Evolutionary conservation across 192 early-diverging fungal species (phyloP), one percentile per base, ranked within the genome.

Genomic region (Chytriomyces confervae): DNA sequence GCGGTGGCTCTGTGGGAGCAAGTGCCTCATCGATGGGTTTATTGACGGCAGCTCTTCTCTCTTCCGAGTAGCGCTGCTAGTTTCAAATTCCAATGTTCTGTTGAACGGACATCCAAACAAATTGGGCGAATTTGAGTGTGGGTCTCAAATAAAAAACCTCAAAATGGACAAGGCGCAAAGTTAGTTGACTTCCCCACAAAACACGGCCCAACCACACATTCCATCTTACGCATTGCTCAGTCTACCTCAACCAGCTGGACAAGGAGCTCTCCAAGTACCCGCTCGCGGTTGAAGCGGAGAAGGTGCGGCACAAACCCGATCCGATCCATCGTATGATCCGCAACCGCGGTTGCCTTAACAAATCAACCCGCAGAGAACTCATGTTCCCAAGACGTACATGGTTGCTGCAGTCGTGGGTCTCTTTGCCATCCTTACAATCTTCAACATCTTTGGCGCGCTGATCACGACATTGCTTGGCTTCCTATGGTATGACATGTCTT

Each of bases 301-400:
- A 84, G 66, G 77, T 79, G 27, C 9, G 70, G 43, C 7, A 20
- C 13, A 13, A 57, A 20, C 53, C 16, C 53, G 16, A 10, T 57
- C 53, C 53, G 36, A 36, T 36, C 36, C 36, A 36, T 36, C 36
- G 36, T 36, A 36, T 36, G 36, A 36, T 36, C 36, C 13, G 53
- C 53, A 5, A 13, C 3, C 53, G 53, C 53, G 20, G 53, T n/a
- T 20, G 53, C 53, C 53, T 57, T 3, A 57, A 13, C 20, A 13
- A 13, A n/a, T 57, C 53, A 13, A 46, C 2, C 20, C 16, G 10
- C 61, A 79, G 82, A 84, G 66, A 36, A 94, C 92, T 13, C 88
- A 91, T n/a, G 87, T 98, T 62, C 92, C 93, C 78, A 99, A 99
- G 83, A 93, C 92, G n/a, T 96, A 96, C 82, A 70, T 93, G 27